A percentile compares a stretch with the other conserved stretches of the same genome.
phyloP scores from a whole-genome alignment of 2,329 filamentous ascomycete species.

The Raffaelea ambrosiae region DNA sequence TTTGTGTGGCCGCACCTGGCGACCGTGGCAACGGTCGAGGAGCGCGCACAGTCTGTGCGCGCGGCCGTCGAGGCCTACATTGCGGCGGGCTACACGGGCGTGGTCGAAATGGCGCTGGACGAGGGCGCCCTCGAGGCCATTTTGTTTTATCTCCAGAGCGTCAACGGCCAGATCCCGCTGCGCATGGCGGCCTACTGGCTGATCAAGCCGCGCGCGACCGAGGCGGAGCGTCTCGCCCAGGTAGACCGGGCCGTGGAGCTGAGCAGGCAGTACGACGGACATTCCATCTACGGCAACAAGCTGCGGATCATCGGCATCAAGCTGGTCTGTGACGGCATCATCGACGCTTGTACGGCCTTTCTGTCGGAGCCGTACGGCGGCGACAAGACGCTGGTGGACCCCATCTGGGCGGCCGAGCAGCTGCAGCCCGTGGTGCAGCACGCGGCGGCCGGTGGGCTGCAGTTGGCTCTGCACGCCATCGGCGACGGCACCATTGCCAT shows the following conservation, averaged over 20 bases:
- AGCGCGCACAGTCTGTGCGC: constrained; percentile 35
- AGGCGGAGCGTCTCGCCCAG: constrained; percentile 36
- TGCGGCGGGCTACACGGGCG: constrained; percentile 41
- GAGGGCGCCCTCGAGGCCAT: constrained; percentile 45
- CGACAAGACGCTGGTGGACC: constrained; percentile 26
- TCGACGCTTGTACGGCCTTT: constrained; percentile 57
- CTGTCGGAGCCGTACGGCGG: constrained; percentile 50
- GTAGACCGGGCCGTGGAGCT: constrained; percentile 43
- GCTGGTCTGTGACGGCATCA: constrained; percentile 55
- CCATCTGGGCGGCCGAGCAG: constrained; percentile 46
- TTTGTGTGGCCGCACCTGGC: constrained; percentile 48
- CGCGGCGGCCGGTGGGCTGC: constrained; percentile 45
- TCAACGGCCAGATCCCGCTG: constrained; percentile 25
- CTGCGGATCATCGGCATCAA: constrained; percentile 53
- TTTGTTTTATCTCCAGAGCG: constrained; percentile 24
- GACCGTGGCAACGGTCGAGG: constrained; percentile 34
- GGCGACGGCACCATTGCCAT: constrained; percentile 50
- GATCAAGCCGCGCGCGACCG: constrained; percentile 35
- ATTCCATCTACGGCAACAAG: constrained; percentile 29
- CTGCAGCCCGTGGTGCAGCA: constrained; percentile 44
- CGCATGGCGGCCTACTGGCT: constrained; percentile 49
- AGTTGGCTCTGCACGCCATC: constrained; percentile 58
- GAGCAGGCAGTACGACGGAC: constrained; percentile 24
- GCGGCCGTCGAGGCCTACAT: constrained; percentile 40
- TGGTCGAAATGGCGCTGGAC: constrained; percentile 53